Evolutionary conservation across 2,329 filamentous ascomycete species (phyloP).

Genomic region (Ophiostoma quercus): DNA sequence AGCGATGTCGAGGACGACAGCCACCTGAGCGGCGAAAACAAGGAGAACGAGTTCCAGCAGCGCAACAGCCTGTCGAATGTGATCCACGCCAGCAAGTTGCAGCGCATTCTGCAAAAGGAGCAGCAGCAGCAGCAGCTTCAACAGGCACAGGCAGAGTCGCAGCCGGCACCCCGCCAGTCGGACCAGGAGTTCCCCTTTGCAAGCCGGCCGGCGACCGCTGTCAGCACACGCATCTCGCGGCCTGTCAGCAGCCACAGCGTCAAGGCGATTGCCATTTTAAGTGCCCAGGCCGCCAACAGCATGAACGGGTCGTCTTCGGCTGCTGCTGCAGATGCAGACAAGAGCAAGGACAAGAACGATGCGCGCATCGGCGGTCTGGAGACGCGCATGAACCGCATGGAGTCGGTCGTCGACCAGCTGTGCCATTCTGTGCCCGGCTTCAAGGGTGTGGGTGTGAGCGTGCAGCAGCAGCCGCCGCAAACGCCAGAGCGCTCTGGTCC

Average conservation of each 20-base stretch:
- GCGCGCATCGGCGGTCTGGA: constrained; percentile 50
- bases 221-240: constrained; percentile 18
- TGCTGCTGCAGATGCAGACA: neutral
- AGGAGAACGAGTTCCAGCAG: constrained; percentile 11
- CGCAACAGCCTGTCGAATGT: constrained; percentile 14
- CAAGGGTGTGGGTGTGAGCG: constrained; percentile 17
- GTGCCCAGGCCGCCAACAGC: neutral
- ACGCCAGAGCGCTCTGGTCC: constrained; percentile 30
- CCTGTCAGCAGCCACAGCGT: constrained; percentile 15
- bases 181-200: neutral
- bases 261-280: neutral
- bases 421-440: constrained; percentile 44
- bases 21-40: neutral
- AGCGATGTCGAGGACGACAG: constrained; percentile 1
- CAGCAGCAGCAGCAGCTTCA: neutral
- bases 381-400: constrained; percentile 47
- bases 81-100: constrained; percentile 16
- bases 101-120: neutral
- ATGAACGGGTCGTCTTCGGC: neutral
- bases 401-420: constrained; percentile 48
- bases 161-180: neutral
- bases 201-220: neutral
- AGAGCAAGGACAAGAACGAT: constrained; percentile 43
- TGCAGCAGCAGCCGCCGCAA: constrained; percentile 17
- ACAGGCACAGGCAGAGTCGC: neutral